Evolutionary conservation across 768 basidiomycete species (phyloP).

Genomic region (Rhizopogon vulgaris): DNA sequence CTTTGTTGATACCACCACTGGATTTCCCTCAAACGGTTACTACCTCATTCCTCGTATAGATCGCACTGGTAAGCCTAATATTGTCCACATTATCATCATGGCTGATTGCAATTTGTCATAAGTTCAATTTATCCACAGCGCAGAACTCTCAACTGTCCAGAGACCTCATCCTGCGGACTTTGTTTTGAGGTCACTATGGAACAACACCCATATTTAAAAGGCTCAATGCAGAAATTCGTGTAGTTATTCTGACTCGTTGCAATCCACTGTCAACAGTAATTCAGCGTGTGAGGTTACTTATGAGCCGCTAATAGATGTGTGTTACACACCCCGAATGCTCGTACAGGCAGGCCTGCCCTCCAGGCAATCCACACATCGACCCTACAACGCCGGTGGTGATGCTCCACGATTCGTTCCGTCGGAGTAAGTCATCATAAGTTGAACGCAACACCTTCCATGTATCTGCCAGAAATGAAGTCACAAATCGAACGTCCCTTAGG

Average conservation of each 20-base stretch:
- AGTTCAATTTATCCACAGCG: conserved; percentile 39
- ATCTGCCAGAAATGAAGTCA: neutral
- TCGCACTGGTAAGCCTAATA: conserved; percentile 36
- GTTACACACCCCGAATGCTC: too few relatives aligned
- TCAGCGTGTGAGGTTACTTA: too few relatives aligned
- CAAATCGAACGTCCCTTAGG: neutral
- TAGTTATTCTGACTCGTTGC: too few relatives aligned
- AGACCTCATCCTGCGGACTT: conserved; percentile 38
- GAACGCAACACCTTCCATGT: conserved; percentile 3
- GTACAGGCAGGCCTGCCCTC: too few relatives aligned
- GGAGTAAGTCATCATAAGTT: neutral
- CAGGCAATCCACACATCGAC: too few relatives aligned
- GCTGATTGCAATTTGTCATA: neutral
- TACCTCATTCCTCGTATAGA: conserved; percentile 49
- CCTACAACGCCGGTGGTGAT: neutral
- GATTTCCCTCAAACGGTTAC: conserved; percentile 43
- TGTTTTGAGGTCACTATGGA: conserved; percentile 47
- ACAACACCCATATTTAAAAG: conserved; percentile 37
- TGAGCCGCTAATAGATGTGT: too few relatives aligned
- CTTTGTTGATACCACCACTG: conserved; percentile 40
- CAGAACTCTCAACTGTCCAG: conserved; percentile 31
- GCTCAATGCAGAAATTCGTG: neutral
- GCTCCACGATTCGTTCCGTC: neutral
- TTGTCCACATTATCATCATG: neutral
- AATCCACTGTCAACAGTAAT: too few relatives aligned